Base-by-base conservation (phyloP, 371 early-diverging fungal species). In the Parasitella parasitica region DNA sequence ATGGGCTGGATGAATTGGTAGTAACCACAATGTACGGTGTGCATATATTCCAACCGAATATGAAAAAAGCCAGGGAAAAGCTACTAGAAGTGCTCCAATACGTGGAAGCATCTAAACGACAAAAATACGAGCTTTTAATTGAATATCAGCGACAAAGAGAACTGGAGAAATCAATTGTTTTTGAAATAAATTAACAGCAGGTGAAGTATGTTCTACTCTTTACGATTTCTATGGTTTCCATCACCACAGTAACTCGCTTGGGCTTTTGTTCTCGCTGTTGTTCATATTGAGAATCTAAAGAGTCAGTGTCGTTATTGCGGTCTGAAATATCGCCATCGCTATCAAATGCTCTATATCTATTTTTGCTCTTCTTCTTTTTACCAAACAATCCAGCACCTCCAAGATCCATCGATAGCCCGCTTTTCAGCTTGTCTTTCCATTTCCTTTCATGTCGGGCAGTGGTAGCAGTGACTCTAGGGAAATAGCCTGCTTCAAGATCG, bases 11-110 rank as follows among this genome's bases (percentile, higher is more conserved):
- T 54, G 91, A 91, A 62, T 63, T 91, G 13, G 81, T 89, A 15
- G 86, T 91, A 3, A 82, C 82, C 7, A 90, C 90, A 4, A 82
- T 89, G 81, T 81, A 85, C 51, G 91, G 91, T 5, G 84, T 89
- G 12, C 89, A 89, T 71, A 69, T 89, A 8, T 73, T 88, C 51
- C 87, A 82, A 73, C 81, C 83, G 13, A 83, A 81, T 41, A 69
- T 81, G 72, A 66, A 75, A 26, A 73, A 74, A 28, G 80, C 82
- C 2, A 69, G 73, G 46, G 73, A 71, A 18, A 68, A 72, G 32
- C 38, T 81, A 8, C 50, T 78, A 0, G 75, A 80, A 38, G 70
- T 72, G 15, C 54, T 83, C 11, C 70, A 80, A 38, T 74, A 68
- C 41, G 72, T 79, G 15, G 78, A 79, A 54, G 69, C 72, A 18